A percentile compares a stretch with the other conserved stretches of the same genome.
These are phyloP conservation scores for Golubevia sp. DNA, from an alignment of 1,284 basidiomycete species.

Conservation along the genomic window DNA sequence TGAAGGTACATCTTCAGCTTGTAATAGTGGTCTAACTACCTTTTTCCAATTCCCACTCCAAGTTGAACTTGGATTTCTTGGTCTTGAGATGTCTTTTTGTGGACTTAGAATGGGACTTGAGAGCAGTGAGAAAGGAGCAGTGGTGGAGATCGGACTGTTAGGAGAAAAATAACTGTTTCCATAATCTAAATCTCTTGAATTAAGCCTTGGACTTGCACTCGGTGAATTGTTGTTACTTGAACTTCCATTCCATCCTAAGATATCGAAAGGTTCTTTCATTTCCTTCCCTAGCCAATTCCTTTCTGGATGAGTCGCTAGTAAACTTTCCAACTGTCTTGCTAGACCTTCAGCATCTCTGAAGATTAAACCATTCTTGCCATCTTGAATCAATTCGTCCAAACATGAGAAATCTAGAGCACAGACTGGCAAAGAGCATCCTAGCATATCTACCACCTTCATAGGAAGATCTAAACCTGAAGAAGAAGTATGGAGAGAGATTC, in stretches of 20 bases:
- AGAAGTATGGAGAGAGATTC: constrained; percentile 86
- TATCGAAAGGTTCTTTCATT: background rate
- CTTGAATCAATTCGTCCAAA: constrained; percentile 81
- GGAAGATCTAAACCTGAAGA: constrained; percentile 90
- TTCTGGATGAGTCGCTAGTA: constrained; percentile 13
- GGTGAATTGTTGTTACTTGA: background rate
- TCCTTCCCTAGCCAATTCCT: background rate
- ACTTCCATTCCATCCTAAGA: constrained; percentile 1
- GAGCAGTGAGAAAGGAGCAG: constrained; percentile 23
- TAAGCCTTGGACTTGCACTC: background rate
- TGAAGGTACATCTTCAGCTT: constrained; percentile 2
- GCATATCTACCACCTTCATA: constrained; percentile 99
- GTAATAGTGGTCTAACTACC: constrained; percentile 31
- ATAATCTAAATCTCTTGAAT: background rate
- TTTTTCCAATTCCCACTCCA: constrained; percentile 45
- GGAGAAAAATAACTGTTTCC: background rate
- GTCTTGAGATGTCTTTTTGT: background rate
- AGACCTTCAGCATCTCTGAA: constrained; percentile 76
- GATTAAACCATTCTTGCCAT: constrained; percentile 79
- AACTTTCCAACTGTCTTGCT: constrained; percentile 70
- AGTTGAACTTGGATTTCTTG: constrained; percentile 10
- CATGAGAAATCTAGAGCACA: constrained; percentile 86
- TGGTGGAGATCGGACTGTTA: constrained; percentile 4
- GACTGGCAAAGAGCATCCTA: constrained; percentile 91
- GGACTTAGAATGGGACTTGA: constrained; percentile 19